Base-by-base conservation (phyloP, 1,284 basidiomycete genomes). In the Blastosporella zonata region DNA sequence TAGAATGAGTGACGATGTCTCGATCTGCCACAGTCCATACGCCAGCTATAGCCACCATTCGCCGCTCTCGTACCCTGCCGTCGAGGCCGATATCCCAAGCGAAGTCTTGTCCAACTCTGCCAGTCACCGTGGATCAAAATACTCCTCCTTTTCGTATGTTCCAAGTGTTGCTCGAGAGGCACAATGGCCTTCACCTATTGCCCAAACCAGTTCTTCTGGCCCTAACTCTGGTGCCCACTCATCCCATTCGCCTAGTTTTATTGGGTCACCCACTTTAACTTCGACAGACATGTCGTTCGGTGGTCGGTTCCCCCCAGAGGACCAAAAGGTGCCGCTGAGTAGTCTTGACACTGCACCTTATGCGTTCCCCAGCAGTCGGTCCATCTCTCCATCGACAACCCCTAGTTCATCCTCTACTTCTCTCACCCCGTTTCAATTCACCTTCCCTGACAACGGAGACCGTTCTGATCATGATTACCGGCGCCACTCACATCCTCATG, bases 361-460 rank as follows among this genome's bases (percentile, higher is more conserved):
- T 62, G 72, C 81, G 43, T 86, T 84, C 62, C 72, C 82, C 17
- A 71, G 71, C 49, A 86, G 82, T 62, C 82, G 86, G 45, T 86
- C 86, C 15, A 74, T 87, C 56, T 87, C 85, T n/a, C 84, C 84
- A 28, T 74, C 76, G 15, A 71, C 75, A 17, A 82, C 82, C n/a
- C 78, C 80, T 28, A 77, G 79, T 41, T 83, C 83, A 18, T 77
- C 84, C 35, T 79, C 82, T 49, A 74, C 82, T 33, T 74, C 81
- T 46, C 65, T 87, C 60, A 78, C 81, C 53, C 75, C 81, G 47
- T 86, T 82, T 61, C 81, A 77, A 49, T 87, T 86, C 58, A 67
- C 76, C 3, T 82, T 86, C 66, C 66, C 76, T 31, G 82, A 85
- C 46, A 68, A 72, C 42, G 61, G 71, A 53, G 82, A 86, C 49